Conservation (phyloP, 1,284 basidiomycete species). For the Peniophora sp. region DNA sequence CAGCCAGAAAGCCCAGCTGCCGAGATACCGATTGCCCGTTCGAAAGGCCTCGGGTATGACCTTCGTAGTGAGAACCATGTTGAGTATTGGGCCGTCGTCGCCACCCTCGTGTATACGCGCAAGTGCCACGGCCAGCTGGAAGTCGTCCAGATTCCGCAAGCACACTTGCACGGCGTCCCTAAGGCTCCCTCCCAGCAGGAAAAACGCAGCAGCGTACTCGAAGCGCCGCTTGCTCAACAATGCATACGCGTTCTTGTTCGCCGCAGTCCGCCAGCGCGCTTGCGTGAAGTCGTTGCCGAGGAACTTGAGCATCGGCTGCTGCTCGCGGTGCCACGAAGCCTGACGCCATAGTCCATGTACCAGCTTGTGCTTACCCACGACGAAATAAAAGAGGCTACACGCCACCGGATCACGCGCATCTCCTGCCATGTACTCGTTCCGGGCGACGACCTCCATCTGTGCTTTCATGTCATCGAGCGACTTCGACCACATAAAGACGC, state of each 20-base stretch:
- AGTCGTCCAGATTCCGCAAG: slow-evolving; percentile 81
- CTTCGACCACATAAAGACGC: slow-evolving; percentile 84
- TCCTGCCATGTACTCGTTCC: slow-evolving; percentile 85
- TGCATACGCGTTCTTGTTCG: slow-evolving; percentile 95
- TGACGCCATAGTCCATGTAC: slow-evolving; percentile 96
- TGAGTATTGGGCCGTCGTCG: slow-evolving; percentile 75
- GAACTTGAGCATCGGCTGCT: slow-evolving; percentile 87
- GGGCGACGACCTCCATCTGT: slow-evolving; percentile 85
- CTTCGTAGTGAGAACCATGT: slow-evolving; percentile 59
- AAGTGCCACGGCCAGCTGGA: slow-evolving; percentile 84
- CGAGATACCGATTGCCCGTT: slow-evolving; percentile 89
- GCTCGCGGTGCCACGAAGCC: slow-evolving; percentile 90
- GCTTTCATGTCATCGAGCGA: slow-evolving; percentile 66
- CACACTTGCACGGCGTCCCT: slow-evolving; percentile 93
- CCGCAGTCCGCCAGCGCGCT: slow-evolving; percentile 86
- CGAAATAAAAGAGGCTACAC: slow-evolving; percentile 93
- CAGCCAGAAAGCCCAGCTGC: slow-evolving; percentile 95
- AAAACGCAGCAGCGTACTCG: slow-evolving; percentile 96
- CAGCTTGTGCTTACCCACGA: slow-evolving; percentile 85
- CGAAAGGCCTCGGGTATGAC: slow-evolving; percentile 82
- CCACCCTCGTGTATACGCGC: slow-evolving; percentile 79
- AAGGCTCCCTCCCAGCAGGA: slow-evolving; percentile 83
- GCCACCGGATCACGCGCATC: slow-evolving; percentile 83
- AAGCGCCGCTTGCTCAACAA: slow-evolving; percentile 89
- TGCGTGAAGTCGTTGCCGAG: slow-evolving; percentile 85